These are phyloP conservation scores for Trichoderma sp. DNA, from an alignment of 2,329 filamentous ascomycete genomes.

Conservation along the genomic window DNA sequence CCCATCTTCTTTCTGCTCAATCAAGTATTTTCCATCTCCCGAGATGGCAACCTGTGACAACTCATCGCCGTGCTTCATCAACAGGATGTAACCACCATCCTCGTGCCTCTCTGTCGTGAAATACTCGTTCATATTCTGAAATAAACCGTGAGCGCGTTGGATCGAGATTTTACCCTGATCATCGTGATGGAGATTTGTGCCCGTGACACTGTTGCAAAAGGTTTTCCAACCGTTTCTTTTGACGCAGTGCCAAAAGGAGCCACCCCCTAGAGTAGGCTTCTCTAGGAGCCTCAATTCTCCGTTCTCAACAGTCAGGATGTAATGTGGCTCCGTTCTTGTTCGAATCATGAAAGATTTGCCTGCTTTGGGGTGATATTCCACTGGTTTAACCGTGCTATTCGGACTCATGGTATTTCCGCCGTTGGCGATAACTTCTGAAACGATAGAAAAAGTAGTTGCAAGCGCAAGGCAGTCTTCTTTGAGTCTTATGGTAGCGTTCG, in stretches of 20 bases:
- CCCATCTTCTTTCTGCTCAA: neutral
- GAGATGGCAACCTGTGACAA: neutral
- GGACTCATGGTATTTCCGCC: neutral
- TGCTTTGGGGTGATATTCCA: neutral
- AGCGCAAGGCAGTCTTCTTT: neutral
- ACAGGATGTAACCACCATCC: neutral
- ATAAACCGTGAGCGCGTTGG: neutral
- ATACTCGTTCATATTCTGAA: neutral
- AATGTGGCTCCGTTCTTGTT: neutral
- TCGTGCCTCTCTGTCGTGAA: neutral
- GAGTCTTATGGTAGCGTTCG: neutral
- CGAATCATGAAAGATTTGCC: neutral
- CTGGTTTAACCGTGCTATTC: no score
- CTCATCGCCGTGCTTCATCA: neutral
- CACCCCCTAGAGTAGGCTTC: neutral
- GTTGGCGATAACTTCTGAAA: neutral
- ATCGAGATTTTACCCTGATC: neutral
- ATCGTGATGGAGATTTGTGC: neutral
- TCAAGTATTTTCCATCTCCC: neutral
- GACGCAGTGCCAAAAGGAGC: neutral
- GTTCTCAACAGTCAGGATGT: neutral
- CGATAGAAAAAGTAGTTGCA: neutral
- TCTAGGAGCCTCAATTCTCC: neutral
- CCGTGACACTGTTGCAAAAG: neutral
- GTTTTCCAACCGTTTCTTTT: neutral